A percentile compares a stretch with the other conserved stretches of the same genome.
phyloP scores from a whole-genome alignment of 768 basidiomycete species.

The Cytidiella melzeri region DNA sequence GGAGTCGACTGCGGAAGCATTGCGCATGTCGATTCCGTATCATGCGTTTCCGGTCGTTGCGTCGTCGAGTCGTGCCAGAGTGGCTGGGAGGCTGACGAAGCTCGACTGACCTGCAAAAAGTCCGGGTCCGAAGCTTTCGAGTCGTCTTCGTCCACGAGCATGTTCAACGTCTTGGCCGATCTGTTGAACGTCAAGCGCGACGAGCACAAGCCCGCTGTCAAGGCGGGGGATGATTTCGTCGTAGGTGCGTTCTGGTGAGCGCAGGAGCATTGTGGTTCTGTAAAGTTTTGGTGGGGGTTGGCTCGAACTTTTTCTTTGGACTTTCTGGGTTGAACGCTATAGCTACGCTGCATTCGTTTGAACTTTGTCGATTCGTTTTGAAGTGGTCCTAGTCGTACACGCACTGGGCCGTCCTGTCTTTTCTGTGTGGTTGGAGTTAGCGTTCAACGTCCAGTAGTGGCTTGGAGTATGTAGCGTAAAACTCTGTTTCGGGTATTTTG shows the following conservation, averaged over 20 bases:
- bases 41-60: slow-evolving; percentile 11
- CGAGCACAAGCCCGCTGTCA: neutral
- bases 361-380: neutral
- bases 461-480: too few species aligned
- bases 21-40: slow-evolving; percentile 7
- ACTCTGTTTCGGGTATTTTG: too few species aligned
- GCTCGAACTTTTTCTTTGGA: neutral
- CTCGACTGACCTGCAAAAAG: neutral
- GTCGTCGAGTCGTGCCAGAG: slow-evolving; percentile 2
- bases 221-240: too few species aligned
- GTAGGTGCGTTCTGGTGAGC: too few species aligned
- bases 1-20: slow-evolving; percentile 15
- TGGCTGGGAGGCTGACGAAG: slow-evolving; percentile 1
- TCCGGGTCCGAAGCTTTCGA: neutral
- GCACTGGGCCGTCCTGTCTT: neutral
- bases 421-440: too few species aligned
- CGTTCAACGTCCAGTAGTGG: too few species aligned
- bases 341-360: neutral
- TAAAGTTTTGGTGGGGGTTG: neutral
- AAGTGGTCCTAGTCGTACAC: neutral
- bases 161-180: neutral
- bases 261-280: neutral
- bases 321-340: neutral
- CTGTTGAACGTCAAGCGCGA: neutral
- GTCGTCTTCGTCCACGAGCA: too few species aligned